Evolutionary conservation across 345 rosid species (phyloP).

Genomic region (Citrus unshiu): DNA sequence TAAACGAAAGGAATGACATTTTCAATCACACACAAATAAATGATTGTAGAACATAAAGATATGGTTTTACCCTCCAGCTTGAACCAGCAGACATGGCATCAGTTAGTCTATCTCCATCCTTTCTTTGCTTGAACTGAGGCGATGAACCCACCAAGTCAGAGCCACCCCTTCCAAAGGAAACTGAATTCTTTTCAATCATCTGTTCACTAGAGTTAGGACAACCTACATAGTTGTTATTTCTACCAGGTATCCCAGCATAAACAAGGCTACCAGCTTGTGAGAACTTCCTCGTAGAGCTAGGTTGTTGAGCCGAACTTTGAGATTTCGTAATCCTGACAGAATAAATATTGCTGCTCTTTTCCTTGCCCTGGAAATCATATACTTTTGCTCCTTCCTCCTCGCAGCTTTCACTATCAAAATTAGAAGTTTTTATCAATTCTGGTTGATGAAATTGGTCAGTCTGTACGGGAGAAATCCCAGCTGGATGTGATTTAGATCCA

Average conservation of each 20-base stretch:
- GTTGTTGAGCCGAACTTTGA: slow-evolving; percentile 21
- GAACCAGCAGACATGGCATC: not conserved
- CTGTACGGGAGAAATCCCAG: not conserved
- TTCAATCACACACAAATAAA: not conserved
- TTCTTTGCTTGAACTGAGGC: not conserved
- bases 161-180: not conserved
- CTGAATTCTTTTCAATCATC: not conserved
- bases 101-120: not conserved
- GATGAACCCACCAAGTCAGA: not conserved
- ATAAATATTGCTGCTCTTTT: slow-evolving; percentile 21
- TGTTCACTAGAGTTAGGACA: not conserved
- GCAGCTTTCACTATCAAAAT: slow-evolving; percentile 23
- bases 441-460: slow-evolving; percentile 25
- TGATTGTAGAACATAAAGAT: not conserved
- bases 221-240: not conserved
- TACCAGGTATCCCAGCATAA: not conserved
- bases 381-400: slow-evolving; percentile 23
- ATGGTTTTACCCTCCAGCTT: not conserved
- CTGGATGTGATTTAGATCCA: not conserved
- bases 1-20: not conserved
- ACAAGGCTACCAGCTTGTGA: slow-evolving; percentile 20
- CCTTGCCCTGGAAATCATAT: slow-evolving; percentile 26
- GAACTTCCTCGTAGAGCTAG: slow-evolving; percentile 21
- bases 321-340: slow-evolving; percentile 31
- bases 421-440: slow-evolving; percentile 27